phyloP scores from a whole-genome alignment of 1,139 yeast genomes.

The Torulaspora pretoriensis region DNA sequence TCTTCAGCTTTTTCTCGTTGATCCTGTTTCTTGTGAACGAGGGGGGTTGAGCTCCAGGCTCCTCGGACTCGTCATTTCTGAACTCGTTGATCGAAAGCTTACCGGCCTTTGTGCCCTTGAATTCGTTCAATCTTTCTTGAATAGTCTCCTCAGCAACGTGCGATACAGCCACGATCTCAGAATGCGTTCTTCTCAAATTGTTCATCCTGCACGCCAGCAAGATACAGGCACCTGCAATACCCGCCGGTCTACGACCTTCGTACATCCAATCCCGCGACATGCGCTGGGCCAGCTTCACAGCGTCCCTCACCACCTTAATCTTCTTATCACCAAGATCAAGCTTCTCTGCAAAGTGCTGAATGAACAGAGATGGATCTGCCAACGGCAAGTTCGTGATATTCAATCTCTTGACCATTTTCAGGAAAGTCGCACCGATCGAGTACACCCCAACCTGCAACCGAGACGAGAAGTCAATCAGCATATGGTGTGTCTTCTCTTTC shows the following conservation, averaged over 20 bases:
- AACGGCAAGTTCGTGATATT: constrained; percentile 73
- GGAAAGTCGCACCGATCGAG: constrained; percentile 91
- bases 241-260: constrained; percentile 97
- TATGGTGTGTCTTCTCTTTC: constrained; percentile 83
- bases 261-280: constrained; percentile 96
- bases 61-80: constrained; percentile 45
- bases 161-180: constrained; percentile 92
- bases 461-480: constrained; percentile 92
- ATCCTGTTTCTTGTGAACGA: constrained; percentile 57
- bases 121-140: constrained; percentile 84
- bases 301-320: constrained; percentile 78
- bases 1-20: constrained; percentile 39
- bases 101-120: constrained; percentile 73
- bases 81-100: constrained; percentile 68
- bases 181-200: constrained; percentile 83
- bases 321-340: constrained; percentile 70
- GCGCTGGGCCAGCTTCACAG: constrained; percentile 77
- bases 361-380: constrained; percentile 90
- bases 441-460: constrained; percentile 86
- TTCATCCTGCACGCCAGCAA: constrained; percentile 94
- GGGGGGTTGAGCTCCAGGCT: constrained; percentile 67
- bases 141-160: constrained; percentile 93
- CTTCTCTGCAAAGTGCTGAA: constrained; percentile 88
- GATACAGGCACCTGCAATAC: constrained; percentile 96
- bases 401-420: constrained; percentile 80